These are phyloP conservation scores for Aspergillus amoenus DNA, from an alignment of 2,329 filamentous ascomycete species.

Conservation along the genomic window DNA sequence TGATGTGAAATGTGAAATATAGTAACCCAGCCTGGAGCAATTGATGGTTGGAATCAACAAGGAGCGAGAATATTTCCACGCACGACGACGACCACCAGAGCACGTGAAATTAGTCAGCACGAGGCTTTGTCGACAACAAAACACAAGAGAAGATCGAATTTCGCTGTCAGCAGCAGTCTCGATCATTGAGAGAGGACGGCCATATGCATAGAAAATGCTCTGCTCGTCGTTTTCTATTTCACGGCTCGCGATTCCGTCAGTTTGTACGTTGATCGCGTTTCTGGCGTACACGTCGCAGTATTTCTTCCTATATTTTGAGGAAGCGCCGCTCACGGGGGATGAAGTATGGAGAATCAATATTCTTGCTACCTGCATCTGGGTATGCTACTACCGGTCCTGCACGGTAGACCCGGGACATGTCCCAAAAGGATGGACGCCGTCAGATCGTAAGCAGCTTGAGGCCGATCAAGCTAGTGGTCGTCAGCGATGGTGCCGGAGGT, in stretches of 20 bases:
- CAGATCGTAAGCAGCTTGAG: conserved; percentile 19
- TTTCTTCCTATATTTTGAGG: conserved; percentile 56
- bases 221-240: conserved; percentile 32
- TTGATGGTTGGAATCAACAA: not conserved
- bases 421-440: conserved; percentile 43
- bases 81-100: not conserved
- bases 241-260: conserved; percentile 53
- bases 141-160: not conserved
- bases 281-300: conserved; percentile 61
- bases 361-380: conserved; percentile 54
- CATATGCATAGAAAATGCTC: conserved; percentile 11
- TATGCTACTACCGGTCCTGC: conserved; percentile 61
- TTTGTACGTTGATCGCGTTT: conserved; percentile 56
- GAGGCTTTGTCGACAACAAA: not conserved
- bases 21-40: not conserved
- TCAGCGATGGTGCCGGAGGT: conserved; percentile 61
- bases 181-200: not conserved
- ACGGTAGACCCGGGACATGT: conserved; percentile 58
- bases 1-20: conserved; percentile 5
- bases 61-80: conserved; percentile 18
- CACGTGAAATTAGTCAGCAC: conserved; percentile 17
- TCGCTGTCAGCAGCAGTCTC: not conserved
- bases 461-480: conserved; percentile 26
- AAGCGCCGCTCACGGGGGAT: conserved; percentile 49
- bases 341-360: conserved; percentile 57